phyloP scores from a whole-genome alignment of 179 eudicot genomes.

The Sideroxylon spinosum region DNA sequence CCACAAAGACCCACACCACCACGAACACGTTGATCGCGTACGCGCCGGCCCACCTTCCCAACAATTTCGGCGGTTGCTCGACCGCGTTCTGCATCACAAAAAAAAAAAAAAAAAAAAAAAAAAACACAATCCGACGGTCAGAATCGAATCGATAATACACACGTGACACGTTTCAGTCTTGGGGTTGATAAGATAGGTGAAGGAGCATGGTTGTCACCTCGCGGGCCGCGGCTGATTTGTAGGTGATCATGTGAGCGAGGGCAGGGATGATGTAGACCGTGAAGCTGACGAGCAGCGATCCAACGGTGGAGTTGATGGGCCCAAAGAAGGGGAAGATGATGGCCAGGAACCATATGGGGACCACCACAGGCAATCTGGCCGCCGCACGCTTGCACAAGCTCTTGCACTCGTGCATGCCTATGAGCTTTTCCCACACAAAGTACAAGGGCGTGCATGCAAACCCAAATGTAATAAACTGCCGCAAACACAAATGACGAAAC shows the following conservation, averaged over 20 bases:
- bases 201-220: slow-evolving; percentile 28
- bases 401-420: slow-evolving; percentile 58
- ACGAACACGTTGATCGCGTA: slow-evolving; percentile 43
- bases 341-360: slow-evolving; percentile 60
- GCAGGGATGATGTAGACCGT: slow-evolving; percentile 62
- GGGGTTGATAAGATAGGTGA: too few species aligned
- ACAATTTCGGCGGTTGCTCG: slow-evolving; percentile 46
- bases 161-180: too few species aligned
- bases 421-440: slow-evolving; percentile 57
- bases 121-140: slow-evolving; percentile 1
- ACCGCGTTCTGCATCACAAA: slow-evolving; percentile 43
- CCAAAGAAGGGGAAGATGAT: slow-evolving; percentile 61
- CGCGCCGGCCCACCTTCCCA: slow-evolving; percentile 52
- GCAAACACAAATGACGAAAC: background rate
- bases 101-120: too few species aligned
- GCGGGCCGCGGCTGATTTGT: slow-evolving; percentile 47
- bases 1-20: slow-evolving; percentile 51
- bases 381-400: slow-evolving; percentile 58
- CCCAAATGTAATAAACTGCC: slow-evolving; percentile 36
- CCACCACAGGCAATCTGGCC: slow-evolving; percentile 51
- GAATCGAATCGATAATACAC: background rate
- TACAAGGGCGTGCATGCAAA: slow-evolving; percentile 66
- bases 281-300: slow-evolving; percentile 59
- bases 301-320: slow-evolving; percentile 58
- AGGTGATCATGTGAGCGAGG: slow-evolving; percentile 55